Base-by-base conservation (phyloP, 805 yeast species). In the Saccharomyces kudriavzevii region DNA sequence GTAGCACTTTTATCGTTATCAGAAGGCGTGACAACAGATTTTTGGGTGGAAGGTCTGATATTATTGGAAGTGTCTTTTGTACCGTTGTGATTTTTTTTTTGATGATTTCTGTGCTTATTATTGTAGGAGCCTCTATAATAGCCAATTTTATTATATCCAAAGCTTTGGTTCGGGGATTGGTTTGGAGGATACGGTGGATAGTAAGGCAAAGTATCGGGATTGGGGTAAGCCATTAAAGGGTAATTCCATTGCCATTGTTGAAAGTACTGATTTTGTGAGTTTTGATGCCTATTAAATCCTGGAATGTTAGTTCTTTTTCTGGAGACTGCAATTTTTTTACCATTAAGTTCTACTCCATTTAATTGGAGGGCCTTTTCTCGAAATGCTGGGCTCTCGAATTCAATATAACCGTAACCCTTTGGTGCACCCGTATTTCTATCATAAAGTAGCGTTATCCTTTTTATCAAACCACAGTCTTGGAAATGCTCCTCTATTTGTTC, bases 371-470 rank as follows among this genome's bases (percentile, higher is more conserved):
- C 87, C 28, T 66, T 66, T 5, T 65, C 60, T 5, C 78, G 83
- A 14, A 77, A 68, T 5, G 70, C 76, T 4, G 57, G 55, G 6
- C 64, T 60, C 13, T 74, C 77, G 61, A 82, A 84, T 58, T 85
- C 83, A 30, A 84, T 72, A 58, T 82, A 84, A 1, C 87, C 89
- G 62, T 79, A 81, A 1, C 87, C 88, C 57, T 76, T 78, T 8
- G 81, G 78, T 20, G 64, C 64, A 0, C 81, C 80, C 1, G 78
- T 71, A 58, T 60, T 69, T 47, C 71, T 71, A 57, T 64, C 63
- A 40, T 58, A 58, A 53, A 81, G 69, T 24, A 82, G 74, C 1
- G 86, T 82, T 10, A 82, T 76, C 57, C 84, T 66, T 56, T 76
- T 76, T 49, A 81, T 75, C 1, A 63, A 64, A 1, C 85, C 85